Conservation (phyloP, 352 stramenopile species). For the Phytophthora quininea region DNA sequence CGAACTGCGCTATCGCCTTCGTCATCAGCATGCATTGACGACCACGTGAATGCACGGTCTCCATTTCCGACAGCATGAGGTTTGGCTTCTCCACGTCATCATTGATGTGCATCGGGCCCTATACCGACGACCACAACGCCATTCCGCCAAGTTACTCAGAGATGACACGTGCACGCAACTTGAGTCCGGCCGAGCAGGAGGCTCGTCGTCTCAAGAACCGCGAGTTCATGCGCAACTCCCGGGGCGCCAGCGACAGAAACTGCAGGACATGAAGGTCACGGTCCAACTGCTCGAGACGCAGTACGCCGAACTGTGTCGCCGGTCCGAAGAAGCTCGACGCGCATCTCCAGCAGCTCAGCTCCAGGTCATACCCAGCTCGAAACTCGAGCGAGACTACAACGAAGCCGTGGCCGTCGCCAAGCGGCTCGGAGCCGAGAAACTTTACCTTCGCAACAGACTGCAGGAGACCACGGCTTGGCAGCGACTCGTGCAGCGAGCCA, state of each 20-base stretch:
- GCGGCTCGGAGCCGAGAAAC: slow-evolving; percentile 45
- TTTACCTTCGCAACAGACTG: slow-evolving; percentile 32
- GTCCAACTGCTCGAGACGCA: slow-evolving; percentile 38
- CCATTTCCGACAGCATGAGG: too few species aligned
- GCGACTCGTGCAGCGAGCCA: slow-evolving; percentile 31
- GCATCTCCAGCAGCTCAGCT: too few species aligned
- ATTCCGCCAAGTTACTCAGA: slow-evolving; percentile 51
- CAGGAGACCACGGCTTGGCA: slow-evolving; percentile 35
- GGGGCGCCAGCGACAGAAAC: slow-evolving; percentile 33
- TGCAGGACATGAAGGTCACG: slow-evolving; percentile 31
- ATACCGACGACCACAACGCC: too few species aligned
- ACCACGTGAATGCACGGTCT: too few species aligned
- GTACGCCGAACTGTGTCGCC: slow-evolving; percentile 36
- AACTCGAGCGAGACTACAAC: slow-evolving; percentile 5
- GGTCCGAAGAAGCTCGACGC: slow-evolving; percentile 1
- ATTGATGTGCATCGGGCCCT: too few species aligned
- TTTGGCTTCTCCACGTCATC: too few species aligned
- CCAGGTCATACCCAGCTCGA: background rate
- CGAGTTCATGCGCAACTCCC: slow-evolving; percentile 41
- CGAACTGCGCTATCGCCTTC: too few species aligned
- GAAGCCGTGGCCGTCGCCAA: slow-evolving; percentile 23
- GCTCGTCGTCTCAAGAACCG: slow-evolving; percentile 31
- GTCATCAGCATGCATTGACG: too few species aligned
- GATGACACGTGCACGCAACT: background rate
- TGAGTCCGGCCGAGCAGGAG: slow-evolving; percentile 11